Evolutionary conservation across 331 rosid species (phyloP).

Genomic region (Spiraea crenata): DNA sequence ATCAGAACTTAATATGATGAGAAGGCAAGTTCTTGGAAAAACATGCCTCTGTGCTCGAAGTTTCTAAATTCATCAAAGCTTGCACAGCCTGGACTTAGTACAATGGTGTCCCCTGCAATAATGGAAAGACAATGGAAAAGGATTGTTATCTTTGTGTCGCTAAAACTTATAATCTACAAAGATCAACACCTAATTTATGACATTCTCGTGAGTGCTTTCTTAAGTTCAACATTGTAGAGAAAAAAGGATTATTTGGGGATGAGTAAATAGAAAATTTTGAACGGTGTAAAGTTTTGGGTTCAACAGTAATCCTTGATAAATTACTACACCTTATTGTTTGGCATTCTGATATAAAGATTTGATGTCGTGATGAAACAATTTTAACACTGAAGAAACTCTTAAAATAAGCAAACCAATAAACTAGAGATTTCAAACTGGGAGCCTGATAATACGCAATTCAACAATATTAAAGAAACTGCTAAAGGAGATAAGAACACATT

Average conservation of each 20-base stretch:
- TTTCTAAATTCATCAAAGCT: conserved; percentile 37
- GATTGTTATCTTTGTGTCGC: neutral
- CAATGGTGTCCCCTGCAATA: conserved; percentile 30
- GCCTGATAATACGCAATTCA: neutral
- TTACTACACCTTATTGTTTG: too few relatives aligned
- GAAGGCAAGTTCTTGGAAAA: conserved; percentile 32
- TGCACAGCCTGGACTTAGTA: conserved; percentile 34
- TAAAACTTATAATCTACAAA: neutral
- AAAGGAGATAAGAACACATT: neutral
- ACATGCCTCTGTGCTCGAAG: conserved; percentile 40
- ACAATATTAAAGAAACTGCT: neutral
- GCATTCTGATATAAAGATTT: too few relatives aligned
- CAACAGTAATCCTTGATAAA: neutral
- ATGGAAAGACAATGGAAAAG: neutral
- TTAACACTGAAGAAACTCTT: neutral
- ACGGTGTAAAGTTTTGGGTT: neutral
- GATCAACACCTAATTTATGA: neutral
- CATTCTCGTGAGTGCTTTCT: neutral
- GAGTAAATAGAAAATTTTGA: too few relatives aligned
- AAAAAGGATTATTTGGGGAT: neutral
- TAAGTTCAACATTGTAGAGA: neutral
- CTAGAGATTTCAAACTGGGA: too few relatives aligned
- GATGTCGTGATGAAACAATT: neutral
- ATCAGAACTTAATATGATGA: conserved; percentile 12
- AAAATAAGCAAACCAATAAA: too few relatives aligned